A percentile compares a stretch with the other conserved stretches of the same genome.
Conservation (phyloP, 495 filamentous ascomycete species). For the Trichoderma reesei region DNA sequence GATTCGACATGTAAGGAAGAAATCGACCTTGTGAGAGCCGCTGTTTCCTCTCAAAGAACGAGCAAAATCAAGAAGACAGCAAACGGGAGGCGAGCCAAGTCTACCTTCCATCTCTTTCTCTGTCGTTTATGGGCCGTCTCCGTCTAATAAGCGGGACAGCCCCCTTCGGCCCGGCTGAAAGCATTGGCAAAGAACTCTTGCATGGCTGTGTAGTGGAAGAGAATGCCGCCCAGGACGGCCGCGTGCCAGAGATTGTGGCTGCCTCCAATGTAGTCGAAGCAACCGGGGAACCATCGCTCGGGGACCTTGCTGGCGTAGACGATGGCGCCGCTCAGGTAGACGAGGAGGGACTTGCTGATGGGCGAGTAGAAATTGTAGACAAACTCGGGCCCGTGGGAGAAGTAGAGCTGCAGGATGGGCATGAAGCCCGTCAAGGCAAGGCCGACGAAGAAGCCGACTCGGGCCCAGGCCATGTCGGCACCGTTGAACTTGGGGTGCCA, state of each 20-base stretch:
- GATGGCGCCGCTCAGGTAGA: constrained; percentile 75
- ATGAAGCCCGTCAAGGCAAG: constrained; percentile 86
- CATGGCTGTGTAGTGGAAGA: constrained; percentile 96
- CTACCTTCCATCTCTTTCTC: no score
- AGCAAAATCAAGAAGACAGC: no score
- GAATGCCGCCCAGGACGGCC: constrained; percentile 89
- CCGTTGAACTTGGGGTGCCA: constrained; percentile 97
- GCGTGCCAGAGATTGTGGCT: constrained; percentile 98
- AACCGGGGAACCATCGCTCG: constrained; percentile 83
- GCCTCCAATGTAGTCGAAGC: constrained; percentile 88
- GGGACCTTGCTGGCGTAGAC: constrained; percentile 93
- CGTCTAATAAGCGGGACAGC: constrained; percentile 35
- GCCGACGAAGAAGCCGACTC: constrained; percentile 84
- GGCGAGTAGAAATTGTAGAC: constrained; percentile 84
- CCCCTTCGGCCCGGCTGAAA: constrained; percentile 57
- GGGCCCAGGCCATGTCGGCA: constrained; percentile 78
- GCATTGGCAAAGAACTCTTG: constrained; percentile 83
- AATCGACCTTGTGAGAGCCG: no score
- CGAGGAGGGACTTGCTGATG: constrained; percentile 69
- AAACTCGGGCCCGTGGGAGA: constrained; percentile 64
- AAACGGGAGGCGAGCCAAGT: no score
- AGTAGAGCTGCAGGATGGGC: constrained; percentile 71
- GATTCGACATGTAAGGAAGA: no score
- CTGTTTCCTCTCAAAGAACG: no score
- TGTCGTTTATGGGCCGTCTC: no score